A percentile compares a stretch with the other conserved stretches of the same genome.
phyloP scores from a whole-genome alignment of 768 basidiomycete species.

The Sarcodon aspratus region DNA sequence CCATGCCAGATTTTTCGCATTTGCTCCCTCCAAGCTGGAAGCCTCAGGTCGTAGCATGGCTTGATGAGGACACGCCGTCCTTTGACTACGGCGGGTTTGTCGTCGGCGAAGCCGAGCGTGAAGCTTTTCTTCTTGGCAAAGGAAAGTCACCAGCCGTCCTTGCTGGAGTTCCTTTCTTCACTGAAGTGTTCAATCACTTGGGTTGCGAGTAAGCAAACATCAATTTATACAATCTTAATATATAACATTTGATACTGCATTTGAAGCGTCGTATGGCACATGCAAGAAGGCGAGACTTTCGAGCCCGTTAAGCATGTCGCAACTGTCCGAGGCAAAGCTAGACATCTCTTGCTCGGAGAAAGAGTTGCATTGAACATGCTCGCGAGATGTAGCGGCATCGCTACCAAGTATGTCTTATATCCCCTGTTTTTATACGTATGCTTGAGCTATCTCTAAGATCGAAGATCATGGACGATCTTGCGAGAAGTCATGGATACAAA shows the following conservation, averaged over 20 bases:
- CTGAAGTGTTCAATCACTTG: constrained; percentile 81
- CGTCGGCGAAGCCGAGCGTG: constrained; percentile 80
- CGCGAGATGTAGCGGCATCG: constrained; percentile 93
- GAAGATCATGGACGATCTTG: constrained; percentile 68
- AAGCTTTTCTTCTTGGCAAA: constrained; percentile 88
- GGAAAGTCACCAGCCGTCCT: constrained; percentile 68
- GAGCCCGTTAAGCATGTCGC: constrained; percentile 79
- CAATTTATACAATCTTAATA: not conserved
- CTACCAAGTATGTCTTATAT: constrained; percentile 60
- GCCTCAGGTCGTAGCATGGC: constrained; percentile 67
- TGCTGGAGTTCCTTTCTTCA: constrained; percentile 93
- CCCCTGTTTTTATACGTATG: not conserved
- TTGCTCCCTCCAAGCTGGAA: constrained; percentile 95
- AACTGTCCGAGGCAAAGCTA: constrained; percentile 81
- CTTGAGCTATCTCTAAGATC: constrained; percentile 40
- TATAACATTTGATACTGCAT: not conserved
- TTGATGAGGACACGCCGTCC: constrained; percentile 88
- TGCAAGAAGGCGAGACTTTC: constrained; percentile 75
- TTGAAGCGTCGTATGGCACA: constrained; percentile 84
- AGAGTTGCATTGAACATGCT: constrained; percentile 87
- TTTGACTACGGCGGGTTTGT: constrained; percentile 97
- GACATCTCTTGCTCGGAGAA: constrained; percentile 85
- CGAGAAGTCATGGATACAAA: constrained; percentile 64
- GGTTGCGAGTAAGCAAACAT: constrained; percentile 69
- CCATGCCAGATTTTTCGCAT: constrained; percentile 30